Base-by-base conservation (phyloP, 2,329 filamentous ascomycete species). In the Aspergillus sp. region DNA sequence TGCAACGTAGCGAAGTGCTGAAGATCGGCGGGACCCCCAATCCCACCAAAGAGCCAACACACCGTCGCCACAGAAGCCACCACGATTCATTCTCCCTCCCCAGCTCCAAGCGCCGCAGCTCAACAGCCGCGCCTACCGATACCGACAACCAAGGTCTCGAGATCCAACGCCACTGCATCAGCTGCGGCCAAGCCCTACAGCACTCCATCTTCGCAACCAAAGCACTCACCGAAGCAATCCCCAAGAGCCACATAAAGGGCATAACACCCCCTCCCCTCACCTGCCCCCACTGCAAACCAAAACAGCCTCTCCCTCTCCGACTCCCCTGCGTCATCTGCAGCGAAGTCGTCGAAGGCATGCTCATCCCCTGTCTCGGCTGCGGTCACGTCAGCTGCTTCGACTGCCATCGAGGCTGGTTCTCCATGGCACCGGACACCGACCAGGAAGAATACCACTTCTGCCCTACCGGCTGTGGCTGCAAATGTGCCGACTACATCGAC, bases 1-100 rank as follows among this genome's bases (percentile, higher is more conserved):
- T 84, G 21, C 77, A 83, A 63, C 79, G 82, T 53, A 81, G 82
- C 13, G 86, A 88, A 70, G 76, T 88, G 2, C 76, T 87, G 25
- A 87, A 86, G 64, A 83, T 84, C 59, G 81, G 83, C 53, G 78
- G 78, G 0, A 67, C 80, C 5, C 70, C 75, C 8, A 72, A 74
- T 1, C 76, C 77, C 59, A 74, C 74, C 38, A 53, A 57, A n/a
- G 67, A 71, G 30, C 32, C 61, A 30, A 64, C 62, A 39, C 65
- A 67, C 25, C 64, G 66, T 64, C 67, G 67, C 47, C 68, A 69
- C 52, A 67, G 58, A 30, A 67, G 63, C 25, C 71, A 71, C 13
- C 71, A 72, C 52, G 65, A 65, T 1, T 68, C 68, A 4, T 62
- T 74, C 19, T 65, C 68, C 23, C 63, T 73, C 19, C 61, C 68